phyloP scores from a whole-genome alignment of 768 basidiomycete species.

The Kwoniella sp. region DNA sequence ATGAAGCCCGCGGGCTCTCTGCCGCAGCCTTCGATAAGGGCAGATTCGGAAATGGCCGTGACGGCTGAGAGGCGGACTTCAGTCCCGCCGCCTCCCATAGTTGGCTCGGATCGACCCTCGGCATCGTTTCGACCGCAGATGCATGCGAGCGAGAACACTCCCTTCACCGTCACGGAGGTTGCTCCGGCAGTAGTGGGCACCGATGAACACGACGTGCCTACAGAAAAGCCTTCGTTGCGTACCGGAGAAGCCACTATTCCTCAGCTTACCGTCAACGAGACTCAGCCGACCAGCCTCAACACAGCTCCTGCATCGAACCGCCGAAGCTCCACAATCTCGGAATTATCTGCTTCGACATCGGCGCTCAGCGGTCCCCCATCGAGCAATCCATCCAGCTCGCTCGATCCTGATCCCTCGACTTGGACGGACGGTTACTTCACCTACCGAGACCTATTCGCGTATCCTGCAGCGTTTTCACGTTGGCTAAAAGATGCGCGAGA shows the following conservation, averaged over 20 bases:
- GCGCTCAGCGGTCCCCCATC: no score
- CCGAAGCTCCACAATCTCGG: no score
- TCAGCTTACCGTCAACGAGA: no score
- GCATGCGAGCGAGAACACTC: not conserved
- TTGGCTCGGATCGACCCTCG: not conserved
- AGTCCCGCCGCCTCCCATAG: not conserved
- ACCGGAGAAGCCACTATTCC: no score
- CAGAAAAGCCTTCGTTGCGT: no score
- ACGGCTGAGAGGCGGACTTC: not conserved
- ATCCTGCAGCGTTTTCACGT: not conserved
- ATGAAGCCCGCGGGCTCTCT: not conserved
- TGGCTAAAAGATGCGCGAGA: not conserved
- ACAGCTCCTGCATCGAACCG: no score
- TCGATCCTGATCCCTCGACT: not conserved
- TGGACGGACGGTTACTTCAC: conserved; percentile 6
- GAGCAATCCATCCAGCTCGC: no score
- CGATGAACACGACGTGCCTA: no score
- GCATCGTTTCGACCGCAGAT: not conserved
- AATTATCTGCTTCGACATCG: no score
- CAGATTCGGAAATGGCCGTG: not conserved
- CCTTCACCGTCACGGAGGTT: not conserved
- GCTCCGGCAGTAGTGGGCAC: no score
- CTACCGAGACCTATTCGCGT: conserved; percentile 4
- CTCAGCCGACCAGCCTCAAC: no score
- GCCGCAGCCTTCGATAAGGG: no score